These are phyloP conservation scores for Hippophae gyantsensis DNA, from an alignment of 306 rosid genomes.

Conservation along the genomic window DNA sequence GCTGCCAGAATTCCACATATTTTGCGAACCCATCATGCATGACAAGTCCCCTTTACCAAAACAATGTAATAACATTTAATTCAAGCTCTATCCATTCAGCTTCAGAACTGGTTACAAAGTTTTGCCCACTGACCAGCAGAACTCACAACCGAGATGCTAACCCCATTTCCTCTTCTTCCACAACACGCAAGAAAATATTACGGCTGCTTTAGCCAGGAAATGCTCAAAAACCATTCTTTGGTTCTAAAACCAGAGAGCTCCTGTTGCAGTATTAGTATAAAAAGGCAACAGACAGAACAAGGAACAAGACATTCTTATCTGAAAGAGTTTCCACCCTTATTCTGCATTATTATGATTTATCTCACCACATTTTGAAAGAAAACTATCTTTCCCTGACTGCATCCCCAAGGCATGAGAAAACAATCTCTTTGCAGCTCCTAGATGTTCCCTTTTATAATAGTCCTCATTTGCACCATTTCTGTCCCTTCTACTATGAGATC, in stretches of 20 bases:
- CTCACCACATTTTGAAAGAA: constrained; percentile 38
- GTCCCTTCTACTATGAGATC: constrained; percentile 31
- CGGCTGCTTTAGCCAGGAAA: constrained; percentile 5
- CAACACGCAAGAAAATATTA: constrained; percentile 13
- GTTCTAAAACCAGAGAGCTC: constrained; percentile 3
- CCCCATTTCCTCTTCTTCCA: constrained; percentile 5
- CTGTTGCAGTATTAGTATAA: constrained; percentile 11
- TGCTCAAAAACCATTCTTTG: constrained; percentile 19
- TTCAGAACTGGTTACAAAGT: constrained; percentile 5
- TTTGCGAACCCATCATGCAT: no score
- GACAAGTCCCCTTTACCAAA: no score
- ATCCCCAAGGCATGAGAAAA: constrained; percentile 87
- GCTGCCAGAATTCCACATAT: no score
- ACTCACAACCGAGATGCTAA: constrained; percentile 17
- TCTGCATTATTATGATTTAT: constrained; percentile 25
- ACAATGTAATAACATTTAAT: no score
- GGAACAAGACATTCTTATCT: constrained; percentile 10
- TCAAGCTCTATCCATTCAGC: not conserved
- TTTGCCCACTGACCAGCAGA: constrained; percentile 18
- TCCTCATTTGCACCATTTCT: constrained; percentile 38
- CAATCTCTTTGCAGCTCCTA: constrained; percentile 95
- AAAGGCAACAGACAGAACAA: constrained; percentile 13
- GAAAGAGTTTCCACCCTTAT: constrained; percentile 18
- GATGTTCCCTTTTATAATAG: constrained; percentile 55
- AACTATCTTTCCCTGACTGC: constrained; percentile 48